Base-by-base conservation (phyloP, 768 basidiomycete species). In the Sarcodon aspratus region DNA sequence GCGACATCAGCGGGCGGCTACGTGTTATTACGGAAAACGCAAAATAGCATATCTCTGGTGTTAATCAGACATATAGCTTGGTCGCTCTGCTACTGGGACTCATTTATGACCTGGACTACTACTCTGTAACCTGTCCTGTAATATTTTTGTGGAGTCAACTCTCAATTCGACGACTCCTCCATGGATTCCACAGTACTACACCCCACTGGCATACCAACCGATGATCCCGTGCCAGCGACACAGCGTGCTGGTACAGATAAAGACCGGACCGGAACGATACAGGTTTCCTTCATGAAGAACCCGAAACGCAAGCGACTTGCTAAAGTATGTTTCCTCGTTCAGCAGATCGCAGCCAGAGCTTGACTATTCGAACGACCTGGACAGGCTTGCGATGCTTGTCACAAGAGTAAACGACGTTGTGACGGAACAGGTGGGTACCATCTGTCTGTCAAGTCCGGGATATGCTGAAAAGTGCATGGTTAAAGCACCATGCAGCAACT, bases 381-480 rank as follows among this genome's bases (percentile, higher is more conserved):
- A 33, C 50, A 76, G 74, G 74, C 87, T 45, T 89, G 87, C 64
- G 83, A 87, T 63, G 81, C 83, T 47, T 90, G 87, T 61, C 88
- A 90, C 61, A 86, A 84, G 63, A 82, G 79, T 66, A 90, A 90
- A 61, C 78, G 87, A 21, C 78, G 86, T 44, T 89, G 86, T 65
- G 85, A 88, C 64, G 85, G 85, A 33, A 85, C 82, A 52, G 80
- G 84, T 82, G 52, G 50, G 79, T 69, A 45, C 49, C 48, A 33
- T 45, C 31, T 15, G 18, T 27, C 46, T 36, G 48, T 15, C 40
- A 49, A 46, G 54, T 33, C 31, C 44, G 2, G 13, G 7, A 8
- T 13, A 42, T 13, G 18, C 6, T 50, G 7, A 46, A 45, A 17
- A 44, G 38, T 48, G 47, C 46, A 17, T 56, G 48, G 52, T 47